Evolutionary conservation across 1,284 basidiomycete species (phyloP), one percentile per base, ranked within the genome.

Genomic region (Apiotrichum laibachii): DNA sequence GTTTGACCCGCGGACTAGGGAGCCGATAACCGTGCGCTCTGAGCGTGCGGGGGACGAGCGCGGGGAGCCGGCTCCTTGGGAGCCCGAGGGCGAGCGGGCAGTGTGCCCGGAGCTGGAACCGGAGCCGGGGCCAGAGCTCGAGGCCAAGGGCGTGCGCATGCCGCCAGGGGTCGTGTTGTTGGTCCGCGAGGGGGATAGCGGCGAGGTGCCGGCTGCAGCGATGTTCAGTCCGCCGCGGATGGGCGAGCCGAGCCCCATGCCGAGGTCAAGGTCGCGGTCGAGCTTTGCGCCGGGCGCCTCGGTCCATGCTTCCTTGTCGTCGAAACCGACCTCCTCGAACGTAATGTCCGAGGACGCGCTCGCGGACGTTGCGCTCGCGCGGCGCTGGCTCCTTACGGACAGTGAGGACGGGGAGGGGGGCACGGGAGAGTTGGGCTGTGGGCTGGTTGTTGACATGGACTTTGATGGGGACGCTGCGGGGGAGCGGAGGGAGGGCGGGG

Each of bases 261-360:
- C 47, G 44, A 46, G 44, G 3, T 18, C 47, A 11, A 50, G 49
- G 19, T 22, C 49, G 35, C 49, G 49, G 37, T 50, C 49, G 34
- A 50, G 35, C 19, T n/a, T 13, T 16, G 37, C 37, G 19, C 35
- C 49, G n/a, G 49, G 59, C 44, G 59, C 56, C 43, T 63, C 62
- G 33, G 48, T 59, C 62, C 62, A 63, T 16, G 51, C 55, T 31
- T n/a, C 37, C 5, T 42, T 37, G 51, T 60, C 59, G 48, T 60
- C 62, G 45, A 63, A 63, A 16, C 62, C 62, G 44, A 63, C 52
- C 48, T 63, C 62, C 54, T 63, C 59, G 22, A 61, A 63, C n/a
- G 46, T 52, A 15, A 63, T 46, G 19, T 50, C 47, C 26, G 47
- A 50, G 13, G 42, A 15, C 1, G 22, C 34, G 39, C 16, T 35